Percentiles rank a stretch among this genome's conserved stretches.
Conservation (phyloP, 768 basidiomycete species). For the Mycena amicta region DNA sequence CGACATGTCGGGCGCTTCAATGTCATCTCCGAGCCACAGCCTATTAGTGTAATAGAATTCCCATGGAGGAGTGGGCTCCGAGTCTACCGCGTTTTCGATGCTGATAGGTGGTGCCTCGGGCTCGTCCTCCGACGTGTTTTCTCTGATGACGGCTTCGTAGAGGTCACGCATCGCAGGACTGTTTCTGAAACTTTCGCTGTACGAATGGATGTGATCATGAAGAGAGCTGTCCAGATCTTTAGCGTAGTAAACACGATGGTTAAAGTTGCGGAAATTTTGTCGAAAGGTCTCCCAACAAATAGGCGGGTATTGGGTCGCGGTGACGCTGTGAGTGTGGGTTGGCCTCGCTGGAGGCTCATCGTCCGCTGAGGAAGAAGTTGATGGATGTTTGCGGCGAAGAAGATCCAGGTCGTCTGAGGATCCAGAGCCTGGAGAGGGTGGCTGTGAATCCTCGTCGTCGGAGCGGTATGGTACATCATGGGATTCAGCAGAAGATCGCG, state of each 20-base stretch:
- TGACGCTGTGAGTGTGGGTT: background rate
- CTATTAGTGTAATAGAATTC: slow-evolving; percentile 88
- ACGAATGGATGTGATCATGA: slow-evolving; percentile 67
- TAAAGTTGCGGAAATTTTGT: slow-evolving; percentile 35
- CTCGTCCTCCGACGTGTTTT: slow-evolving; percentile 69
- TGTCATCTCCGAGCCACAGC: slow-evolving; percentile 72
- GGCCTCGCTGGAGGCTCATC: background rate
- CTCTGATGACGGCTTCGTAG: slow-evolving; percentile 66
- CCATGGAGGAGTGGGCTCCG: slow-evolving; percentile 73
- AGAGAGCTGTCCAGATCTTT: slow-evolving; percentile 62
- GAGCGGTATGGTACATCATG: background rate
- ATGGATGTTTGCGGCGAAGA: no score
- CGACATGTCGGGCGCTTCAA: slow-evolving; percentile 64
- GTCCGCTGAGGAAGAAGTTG: no score
- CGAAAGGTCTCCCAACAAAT: slow-evolving; percentile 42
- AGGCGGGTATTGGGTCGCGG: slow-evolving; percentile 21
- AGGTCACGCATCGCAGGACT: slow-evolving; percentile 50
- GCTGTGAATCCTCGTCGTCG: background rate
- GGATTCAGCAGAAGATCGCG: background rate
- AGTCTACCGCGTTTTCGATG: slow-evolving; percentile 69
- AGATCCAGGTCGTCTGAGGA: no score
- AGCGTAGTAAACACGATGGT: slow-evolving; percentile 37
- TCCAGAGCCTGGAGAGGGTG: background rate
- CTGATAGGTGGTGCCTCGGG: slow-evolving; percentile 67
- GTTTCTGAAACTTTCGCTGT: slow-evolving; percentile 42